phyloP scores from a whole-genome alignment of 1,284 basidiomycete genomes.

The Thecaphora thlaspeos region DNA sequence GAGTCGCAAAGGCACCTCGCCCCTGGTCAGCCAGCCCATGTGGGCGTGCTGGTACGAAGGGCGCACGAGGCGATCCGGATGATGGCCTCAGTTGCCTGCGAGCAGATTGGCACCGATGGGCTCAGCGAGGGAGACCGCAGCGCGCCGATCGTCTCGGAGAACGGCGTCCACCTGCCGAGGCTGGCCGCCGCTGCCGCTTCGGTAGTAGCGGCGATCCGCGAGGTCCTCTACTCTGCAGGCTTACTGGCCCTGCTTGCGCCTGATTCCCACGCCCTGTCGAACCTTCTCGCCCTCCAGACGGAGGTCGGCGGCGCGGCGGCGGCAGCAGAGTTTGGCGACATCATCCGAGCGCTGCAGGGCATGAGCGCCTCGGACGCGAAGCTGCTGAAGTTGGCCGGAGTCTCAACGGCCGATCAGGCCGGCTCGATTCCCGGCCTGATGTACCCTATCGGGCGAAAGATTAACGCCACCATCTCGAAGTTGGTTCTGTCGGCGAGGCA shows the following conservation, averaged over 20 bases:
- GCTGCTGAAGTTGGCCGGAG: constrained; percentile 8
- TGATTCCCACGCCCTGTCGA: constrained; percentile 35
- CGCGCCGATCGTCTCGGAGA: constrained; percentile 6
- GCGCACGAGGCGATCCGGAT: constrained; percentile 35
- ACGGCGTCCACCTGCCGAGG: constrained; percentile 18
- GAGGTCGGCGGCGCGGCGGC: no score
- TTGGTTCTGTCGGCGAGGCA: constrained; percentile 60
- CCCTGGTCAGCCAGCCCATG: constrained; percentile 9
- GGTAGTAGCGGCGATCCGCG: constrained; percentile 32
- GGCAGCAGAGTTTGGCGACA: no score
- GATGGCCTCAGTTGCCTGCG: constrained; percentile 34
- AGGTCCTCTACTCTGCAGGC: constrained; percentile 39
- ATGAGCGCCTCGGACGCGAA: constrained; percentile 6
- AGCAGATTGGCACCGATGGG: constrained; percentile 33
- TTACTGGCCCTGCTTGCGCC: constrained; percentile 20
- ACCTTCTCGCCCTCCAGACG: constrained; percentile 12
- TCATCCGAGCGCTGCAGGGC: no score
- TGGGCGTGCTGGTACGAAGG: constrained; percentile 20
- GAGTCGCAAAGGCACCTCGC: constrained; percentile 31
- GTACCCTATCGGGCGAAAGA: constrained; percentile 59
- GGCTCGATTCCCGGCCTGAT: constrained; percentile 35
- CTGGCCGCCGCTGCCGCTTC: constrained; percentile 20
- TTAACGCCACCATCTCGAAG: constrained; percentile 61
- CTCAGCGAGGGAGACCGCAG: constrained; percentile 18
- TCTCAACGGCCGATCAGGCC: constrained; percentile 12